Evolutionary conservation across 352 stramenopile genomes (phyloP), one percentile per base, ranked within the genome.

Genomic region (Pilasporangium apinafurcum): DNA sequence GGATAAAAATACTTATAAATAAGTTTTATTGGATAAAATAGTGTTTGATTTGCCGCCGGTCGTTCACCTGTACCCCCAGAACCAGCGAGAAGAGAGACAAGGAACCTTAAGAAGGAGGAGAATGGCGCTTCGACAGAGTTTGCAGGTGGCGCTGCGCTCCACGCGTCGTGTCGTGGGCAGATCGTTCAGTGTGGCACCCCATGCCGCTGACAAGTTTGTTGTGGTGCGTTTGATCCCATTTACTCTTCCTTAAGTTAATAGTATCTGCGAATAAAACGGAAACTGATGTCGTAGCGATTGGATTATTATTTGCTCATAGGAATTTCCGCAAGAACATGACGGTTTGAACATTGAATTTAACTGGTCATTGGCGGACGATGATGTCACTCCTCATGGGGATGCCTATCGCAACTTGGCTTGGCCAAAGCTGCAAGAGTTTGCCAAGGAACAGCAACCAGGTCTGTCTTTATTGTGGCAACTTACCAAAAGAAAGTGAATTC

Each of bases 331-430:
- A 47, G 72, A 89, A 56, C 73, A 81, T 53, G 80, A 90, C 18
- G 80, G 72, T 3, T 59, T 90, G 10, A 81, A 90, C 63, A 87
- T 90, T 26, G 77, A 92, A 49, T 89, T 92, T 48, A 92, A 92
- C 59, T 92, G 80, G 80, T 90, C 77, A 44, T 60, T 92, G 4
- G 80, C 72, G 0, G 65, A 85, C 30, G 77, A 92, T 51, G 80
- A 92, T 46, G 74, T 92, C 46, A 88, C 75, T 39, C 75, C 80
- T 34, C 68, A 84, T 48, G 74, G 78, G 25, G 77, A 90, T 51
- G 76, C 72, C 13, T 90, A 79, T 59, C 74, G 70, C 37, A 92
- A 92, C 62, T 62, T 90, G 26, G 66, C 51, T 45, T 90, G 68
- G 67, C 51, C 59, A 20, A 82, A 85, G 61, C 69, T 87, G 24